Percentiles rank a stretch among this genome's conserved stretches.
Conservation (phyloP, 768 basidiomycete species). For the Leccinum ochraceum region DNA sequence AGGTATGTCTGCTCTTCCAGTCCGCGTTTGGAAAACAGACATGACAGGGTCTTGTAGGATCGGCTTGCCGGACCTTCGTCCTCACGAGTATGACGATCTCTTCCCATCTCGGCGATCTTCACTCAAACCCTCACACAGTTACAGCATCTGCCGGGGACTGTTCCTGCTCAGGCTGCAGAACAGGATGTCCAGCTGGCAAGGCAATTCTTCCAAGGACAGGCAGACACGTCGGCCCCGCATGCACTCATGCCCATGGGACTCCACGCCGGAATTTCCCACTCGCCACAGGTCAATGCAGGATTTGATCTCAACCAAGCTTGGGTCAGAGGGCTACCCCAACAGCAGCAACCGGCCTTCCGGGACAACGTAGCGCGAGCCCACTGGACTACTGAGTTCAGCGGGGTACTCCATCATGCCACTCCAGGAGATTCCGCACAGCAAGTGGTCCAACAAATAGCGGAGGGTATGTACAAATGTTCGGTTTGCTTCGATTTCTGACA, state of each 20-base stretch:
- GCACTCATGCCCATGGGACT: conserved; percentile 33
- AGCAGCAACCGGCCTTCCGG: conserved; percentile 40
- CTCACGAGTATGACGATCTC: conserved; percentile 50
- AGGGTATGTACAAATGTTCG: conserved; percentile 17
- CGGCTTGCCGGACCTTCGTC: conserved; percentile 73
- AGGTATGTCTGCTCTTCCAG: conserved; percentile 46
- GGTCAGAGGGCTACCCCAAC: conserved; percentile 50
- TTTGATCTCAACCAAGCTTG: conserved; percentile 53
- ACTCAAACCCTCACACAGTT: conserved; percentile 45
- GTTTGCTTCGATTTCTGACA: conserved; percentile 8
- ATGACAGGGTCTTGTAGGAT: conserved; percentile 48
- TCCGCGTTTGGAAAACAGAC: neutral
- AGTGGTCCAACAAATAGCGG: conserved; percentile 23
- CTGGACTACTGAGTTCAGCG: conserved; percentile 63
- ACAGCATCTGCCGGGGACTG: conserved; percentile 70
- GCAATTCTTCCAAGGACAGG: conserved; percentile 69
- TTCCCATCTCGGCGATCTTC: neutral
- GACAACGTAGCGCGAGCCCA: conserved; percentile 34
- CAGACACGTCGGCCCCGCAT: conserved; percentile 32
- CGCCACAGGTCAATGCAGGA: conserved; percentile 24
- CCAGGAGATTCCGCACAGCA: conserved; percentile 37
- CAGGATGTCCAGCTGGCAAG: conserved; percentile 75
- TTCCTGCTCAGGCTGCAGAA: conserved; percentile 49
- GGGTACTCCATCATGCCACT: conserved; percentile 25
- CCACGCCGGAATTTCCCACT: conserved; percentile 33